Base-by-base conservation (phyloP, 352 stramenopile genomes). In the Phytophthora tentaculata region DNA sequence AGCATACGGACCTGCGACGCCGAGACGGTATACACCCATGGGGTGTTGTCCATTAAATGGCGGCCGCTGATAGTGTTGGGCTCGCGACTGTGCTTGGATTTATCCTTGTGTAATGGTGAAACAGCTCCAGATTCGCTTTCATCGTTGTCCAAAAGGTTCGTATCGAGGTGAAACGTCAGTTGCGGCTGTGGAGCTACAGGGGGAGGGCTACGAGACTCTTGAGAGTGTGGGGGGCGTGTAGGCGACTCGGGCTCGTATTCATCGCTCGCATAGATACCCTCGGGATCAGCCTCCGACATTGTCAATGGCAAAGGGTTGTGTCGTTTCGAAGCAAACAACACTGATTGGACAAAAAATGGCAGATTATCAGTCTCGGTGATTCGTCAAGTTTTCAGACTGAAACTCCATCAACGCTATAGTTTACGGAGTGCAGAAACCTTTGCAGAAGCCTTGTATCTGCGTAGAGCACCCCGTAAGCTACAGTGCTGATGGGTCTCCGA, bases 11-110 rank as follows among this genome's bases (percentile, higher is more conserved):
- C 73, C 19, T 79, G 74, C 45, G 64, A 67, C 13, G 72, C 72
- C 20, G 61, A 63, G 51, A 91, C 66, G 4, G 67, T 70, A 50
- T 80, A 91, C 45, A 64, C 73, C 77, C 81, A 91, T 2, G 64
- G 61, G 4, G 78, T 71, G 22, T 85, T 79, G 54, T 84, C 72
- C 32, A 91, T 63, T 16, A 77, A 51, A 19, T 76, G 69, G 1
- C 58, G 69, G 0, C 69, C 65, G 43, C 14, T 69, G 13, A 70
- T 28, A n/a, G 26, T 24, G 23, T 61, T 26, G 1, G 48, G 17
- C 48, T 69, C 66, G 9, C 45, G 44, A 48, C 10, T 39, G 2
- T 14, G 60, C 51, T 72, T 71, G 32, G 48, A 12, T 56, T 52
- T 64, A 14, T 52, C 19, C 10, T 52, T 55, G 3, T 53, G 49